Conservation (phyloP, 257 asterid genomes). For the Primulina eburnea region DNA sequence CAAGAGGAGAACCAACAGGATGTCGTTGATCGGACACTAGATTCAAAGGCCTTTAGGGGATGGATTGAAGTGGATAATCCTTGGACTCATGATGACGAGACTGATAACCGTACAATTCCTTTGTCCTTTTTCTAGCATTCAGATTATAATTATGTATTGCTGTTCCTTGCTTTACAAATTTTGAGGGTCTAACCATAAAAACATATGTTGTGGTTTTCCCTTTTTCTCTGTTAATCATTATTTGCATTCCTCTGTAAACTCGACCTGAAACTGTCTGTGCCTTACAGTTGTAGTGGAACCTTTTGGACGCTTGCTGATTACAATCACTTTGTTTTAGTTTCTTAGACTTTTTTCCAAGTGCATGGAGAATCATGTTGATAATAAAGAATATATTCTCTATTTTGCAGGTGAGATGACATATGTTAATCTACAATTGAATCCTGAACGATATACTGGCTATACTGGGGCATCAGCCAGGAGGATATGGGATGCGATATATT, state of each 20-base stretch:
- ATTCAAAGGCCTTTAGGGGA: constrained; percentile 81
- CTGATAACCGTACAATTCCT: constrained; percentile 69
- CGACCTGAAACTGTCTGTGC: constrained; percentile 6
- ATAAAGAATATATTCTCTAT: constrained; percentile 15
- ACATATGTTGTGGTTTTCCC: not conserved
- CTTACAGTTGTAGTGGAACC: constrained; percentile 2
- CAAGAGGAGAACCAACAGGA: constrained; percentile 94
- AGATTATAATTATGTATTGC: not conserved
- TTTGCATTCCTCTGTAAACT: not conserved
- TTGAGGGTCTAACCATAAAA: not conserved
- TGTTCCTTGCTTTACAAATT: not conserved
- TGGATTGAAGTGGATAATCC: constrained; percentile 94
- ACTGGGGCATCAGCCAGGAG: constrained; percentile 91
- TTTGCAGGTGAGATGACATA: constrained; percentile 90
- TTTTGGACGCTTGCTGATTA: constrained; percentile 5
- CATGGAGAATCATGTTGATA: constrained; percentile 13
- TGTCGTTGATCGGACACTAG: constrained; percentile 87
- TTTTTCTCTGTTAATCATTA: not conserved
- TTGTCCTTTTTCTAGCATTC: constrained; percentile 14
- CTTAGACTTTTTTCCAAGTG: constrained; percentile 5
- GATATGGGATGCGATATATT: constrained; percentile 90
- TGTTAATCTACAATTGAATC: constrained; percentile 83
- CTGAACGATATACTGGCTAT: constrained; percentile 92
- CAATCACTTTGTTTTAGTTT: not conserved
- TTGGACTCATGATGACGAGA: constrained; percentile 91